Evolutionary conservation across 768 basidiomycete species (phyloP), one percentile per base, ranked within the genome.

Genomic region (Fomitopsis pulvina): DNA sequence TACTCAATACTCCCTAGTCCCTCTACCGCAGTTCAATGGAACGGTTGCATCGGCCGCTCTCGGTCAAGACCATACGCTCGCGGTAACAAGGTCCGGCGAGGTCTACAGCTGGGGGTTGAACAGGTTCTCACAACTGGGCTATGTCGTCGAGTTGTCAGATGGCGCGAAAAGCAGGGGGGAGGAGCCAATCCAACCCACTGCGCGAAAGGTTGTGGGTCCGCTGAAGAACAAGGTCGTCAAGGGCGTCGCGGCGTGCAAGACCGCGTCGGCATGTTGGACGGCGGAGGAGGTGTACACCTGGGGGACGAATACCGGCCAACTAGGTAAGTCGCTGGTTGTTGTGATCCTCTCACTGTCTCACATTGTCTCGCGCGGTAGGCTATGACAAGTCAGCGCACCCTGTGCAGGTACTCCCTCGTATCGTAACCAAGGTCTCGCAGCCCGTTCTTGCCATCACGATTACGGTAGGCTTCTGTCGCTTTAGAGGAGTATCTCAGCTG

Each of bases 31-130:
- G 26, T 71, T 86, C 39, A 67, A 77, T 1, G 71, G 81, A 32
- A 69, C 70, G 0, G 76, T 93, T 26, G 68, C 73, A 5, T 71
- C 80, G 12, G 77, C 97, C 22, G 91, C 92, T 0, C 72, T 93
- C 6, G 94, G 91, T 10, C 95, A 95, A 64, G 96, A 99, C 59
- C 96, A 98, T 62, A 94, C 94, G 0, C 78, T 98, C 25, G 87
- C 81, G 1, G 70, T 98, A 25, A 94, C 92, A 0, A 78, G 72
- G 22, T 63, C 75, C 0, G 93, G 95, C 3, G 90, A 93, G 60
- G 80, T 97, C 2, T 78, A 85, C 32, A 92, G 84, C 21, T 98
- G 93, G 90, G 96, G 92, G 12, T 67, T 91, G 22, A 94, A 94
- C 57, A 79, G 92, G 12, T 95, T 93, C 63, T 72, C 80, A 3